Base-by-base conservation (phyloP, 2,329 filamentous ascomycete genomes). In the Monilinia fructigena region DNA sequence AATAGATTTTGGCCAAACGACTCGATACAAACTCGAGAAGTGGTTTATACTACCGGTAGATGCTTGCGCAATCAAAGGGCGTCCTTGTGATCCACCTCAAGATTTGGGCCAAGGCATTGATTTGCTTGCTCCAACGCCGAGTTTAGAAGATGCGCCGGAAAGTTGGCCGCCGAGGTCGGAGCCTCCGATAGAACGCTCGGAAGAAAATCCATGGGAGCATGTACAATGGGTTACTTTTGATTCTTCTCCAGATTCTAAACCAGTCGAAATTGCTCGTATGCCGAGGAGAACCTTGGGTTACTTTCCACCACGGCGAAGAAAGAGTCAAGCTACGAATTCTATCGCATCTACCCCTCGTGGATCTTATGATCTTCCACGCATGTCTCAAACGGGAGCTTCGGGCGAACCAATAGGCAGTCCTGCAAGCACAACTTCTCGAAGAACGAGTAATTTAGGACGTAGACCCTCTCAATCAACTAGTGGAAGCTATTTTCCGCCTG, bases 1-100 rank as follows among this genome's bases (percentile, higher is more conserved):
- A 99, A 99, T 76, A 87, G 95, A 14, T 87, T 99, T 74, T 99
- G 95, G 95, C 92, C 93, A 8, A 92, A 93, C 70, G 95, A 98
- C 75, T 92, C 87, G 69, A 89, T 98, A 47, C 94, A 97, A 76
- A 86, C 88, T 58, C 88, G 93, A 67, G 91, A 91, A 74, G 89
- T 86, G 70, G 83, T 99, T 99, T 20, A 84, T 93, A 11, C 80
- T 99, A 63, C 95, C 95, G 0, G 92, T 98, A 5, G 93, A 97
- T 76, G 90, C 92, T 52, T 98, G 94, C 77, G 88, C 90, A 53
- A 82, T 93, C 53, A 95, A 93, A 75, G 93, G 94, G 40, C 85
- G 87, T 61, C 84, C 85, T 20, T 88, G 86, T 73, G 82, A 85
- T n/a, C 85, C 79, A 1, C 74, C 77, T 23, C 47, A 75, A 79